Percentiles rank a stretch among this genome's conserved stretches.
Evolutionary conservation across 257 asterid species (phyloP).

Genomic region (Solanum bulbocastanum): DNA sequence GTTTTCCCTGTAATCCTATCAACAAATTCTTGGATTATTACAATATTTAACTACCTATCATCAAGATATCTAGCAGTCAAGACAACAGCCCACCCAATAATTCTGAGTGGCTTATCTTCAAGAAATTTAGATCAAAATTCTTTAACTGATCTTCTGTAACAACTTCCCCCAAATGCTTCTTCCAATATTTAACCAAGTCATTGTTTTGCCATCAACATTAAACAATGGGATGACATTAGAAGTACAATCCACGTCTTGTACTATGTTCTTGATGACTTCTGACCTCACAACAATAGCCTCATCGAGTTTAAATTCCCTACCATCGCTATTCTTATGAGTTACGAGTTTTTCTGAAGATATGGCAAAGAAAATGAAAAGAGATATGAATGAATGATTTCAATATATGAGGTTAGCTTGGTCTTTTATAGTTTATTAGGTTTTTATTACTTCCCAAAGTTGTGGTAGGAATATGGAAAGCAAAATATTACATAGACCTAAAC

Average conservation of each 20-base stretch:
- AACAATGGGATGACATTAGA: background rate
- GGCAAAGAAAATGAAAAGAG: too few species aligned
- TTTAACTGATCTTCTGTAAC: background rate
- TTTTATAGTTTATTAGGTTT: too few species aligned
- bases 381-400: too few species aligned
- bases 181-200: background rate
- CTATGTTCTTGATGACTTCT: background rate
- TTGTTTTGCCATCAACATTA: background rate
- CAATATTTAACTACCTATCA: background rate
- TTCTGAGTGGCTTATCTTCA: too few species aligned
- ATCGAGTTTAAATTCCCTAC: background rate
- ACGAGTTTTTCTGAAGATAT: too few species aligned
- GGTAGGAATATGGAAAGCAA: too few species aligned
- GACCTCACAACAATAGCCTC: background rate
- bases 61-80: background rate
- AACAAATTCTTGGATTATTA: background rate
- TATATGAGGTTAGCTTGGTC: too few species aligned
- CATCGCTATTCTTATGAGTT: background rate
- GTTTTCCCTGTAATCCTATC: too few species aligned
- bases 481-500: too few species aligned
- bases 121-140: background rate
- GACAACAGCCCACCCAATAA: background rate
- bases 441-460: too few species aligned
- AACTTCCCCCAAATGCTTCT: background rate
- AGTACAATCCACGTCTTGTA: background rate